Base-by-base conservation (phyloP, 2,329 filamentous ascomycete genomes). In the Grosmannia clavigera region DNA sequence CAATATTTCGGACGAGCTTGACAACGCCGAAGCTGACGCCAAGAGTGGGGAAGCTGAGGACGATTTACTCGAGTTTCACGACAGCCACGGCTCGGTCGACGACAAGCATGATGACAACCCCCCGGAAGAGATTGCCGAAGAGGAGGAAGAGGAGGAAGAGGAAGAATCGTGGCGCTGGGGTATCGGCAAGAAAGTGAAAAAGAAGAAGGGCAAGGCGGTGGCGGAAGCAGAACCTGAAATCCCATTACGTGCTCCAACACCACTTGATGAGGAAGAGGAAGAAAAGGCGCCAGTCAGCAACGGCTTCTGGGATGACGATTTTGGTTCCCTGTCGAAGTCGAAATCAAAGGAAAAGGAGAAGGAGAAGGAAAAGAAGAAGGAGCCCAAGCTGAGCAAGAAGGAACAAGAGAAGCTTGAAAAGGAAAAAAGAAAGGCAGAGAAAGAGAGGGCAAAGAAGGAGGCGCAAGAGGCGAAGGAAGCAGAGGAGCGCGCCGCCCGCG, bases 341-440 rank as follows among this genome's bases (percentile, higher is more conserved):
- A 78, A 75, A 60, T 70, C 72, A 50, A 76, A 76, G 53, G 69
- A 74, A 40, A 73, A 72, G 53, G 69, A 74, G 40, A 73, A 63
- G 52, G 61, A 68, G 40, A 69, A 73, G 64, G 63, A 66, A 29
- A 71, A 72, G 55, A 69, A 74, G 40, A 72, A 77, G 62, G 72
- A 74, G 58, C 70, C 72, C 10, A 79, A 76, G 67, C 69, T 80
- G 51, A 75, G 68, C 67, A 76, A 78, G 65, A 80, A 76, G 62
- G 78, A 81, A 65, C 73, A 76, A 22, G 76, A 77, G 65, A 78
- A 78, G 66, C 76, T 78, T 27, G 77, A 80, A 58, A 77, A 72
- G 59, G 67, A 70, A 53, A 70, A 70, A 64, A 67, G 67, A 62
- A 69, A 70, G 62, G 62, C 72, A n/a, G 70, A 67, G 66, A 71